Evolutionary conservation across 2,329 filamentous ascomycete genomes (phyloP).

Genomic region (Lachnellula subtilissima): DNA sequence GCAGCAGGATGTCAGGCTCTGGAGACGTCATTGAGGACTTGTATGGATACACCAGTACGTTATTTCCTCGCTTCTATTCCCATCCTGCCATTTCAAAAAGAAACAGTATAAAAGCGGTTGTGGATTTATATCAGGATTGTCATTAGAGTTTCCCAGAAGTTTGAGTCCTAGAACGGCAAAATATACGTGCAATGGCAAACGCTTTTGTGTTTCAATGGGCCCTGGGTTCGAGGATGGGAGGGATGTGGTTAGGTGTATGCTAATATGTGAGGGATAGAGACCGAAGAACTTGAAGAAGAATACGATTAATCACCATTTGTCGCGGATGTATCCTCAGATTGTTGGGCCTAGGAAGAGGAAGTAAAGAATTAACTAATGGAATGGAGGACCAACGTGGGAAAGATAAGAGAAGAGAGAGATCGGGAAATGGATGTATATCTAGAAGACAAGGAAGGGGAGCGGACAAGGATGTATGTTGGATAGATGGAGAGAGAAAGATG

Average conservation of each 20-base stretch:
- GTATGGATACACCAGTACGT: slow-evolving; percentile 77
- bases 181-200: too few relatives aligned
- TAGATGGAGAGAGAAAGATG: too few relatives aligned
- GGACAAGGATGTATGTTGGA: too few relatives aligned
- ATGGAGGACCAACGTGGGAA: too few relatives aligned
- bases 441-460: neutral
- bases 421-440: neutral
- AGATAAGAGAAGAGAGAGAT: neutral
- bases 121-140: too few relatives aligned
- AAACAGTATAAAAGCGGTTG: neutral
- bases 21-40: slow-evolving; percentile 56
- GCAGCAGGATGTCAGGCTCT: slow-evolving; percentile 53
- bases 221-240: too few relatives aligned
- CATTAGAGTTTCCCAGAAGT: too few relatives aligned
- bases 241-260: neutral
- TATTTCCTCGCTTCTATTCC: neutral
- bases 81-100: too few relatives aligned
- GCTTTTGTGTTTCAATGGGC: too few relatives aligned
- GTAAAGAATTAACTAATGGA: slow-evolving; percentile 25
- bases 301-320: slow-evolving; percentile 87
- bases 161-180: too few relatives aligned
- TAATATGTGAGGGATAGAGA: slow-evolving; percentile 40
- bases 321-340: slow-evolving; percentile 70
- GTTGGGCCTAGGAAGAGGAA: slow-evolving; percentile 66
- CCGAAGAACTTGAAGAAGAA: slow-evolving; percentile 57